A percentile compares a stretch with the other conserved stretches of the same genome.
These are phyloP conservation scores for Niebla homalea DNA, from an alignment of 495 filamentous ascomycete genomes.

Conservation along the genomic window DNA sequence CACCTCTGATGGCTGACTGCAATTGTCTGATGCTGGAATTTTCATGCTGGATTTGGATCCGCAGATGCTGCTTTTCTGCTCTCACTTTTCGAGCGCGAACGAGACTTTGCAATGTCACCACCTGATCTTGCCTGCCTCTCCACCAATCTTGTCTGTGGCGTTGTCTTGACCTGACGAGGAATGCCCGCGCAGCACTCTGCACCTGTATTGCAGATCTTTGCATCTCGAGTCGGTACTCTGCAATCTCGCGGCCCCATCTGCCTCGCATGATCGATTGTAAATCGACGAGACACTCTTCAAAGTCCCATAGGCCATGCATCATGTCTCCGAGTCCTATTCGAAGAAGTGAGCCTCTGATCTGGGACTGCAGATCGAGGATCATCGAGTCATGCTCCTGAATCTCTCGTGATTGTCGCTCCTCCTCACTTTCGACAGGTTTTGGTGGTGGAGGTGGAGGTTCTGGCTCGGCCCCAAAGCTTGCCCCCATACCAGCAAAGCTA, in stretches of 20 bases:
- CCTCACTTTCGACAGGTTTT: constrained; percentile 72
- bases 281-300: constrained; percentile 62
- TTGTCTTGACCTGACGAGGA: constrained; percentile 54
- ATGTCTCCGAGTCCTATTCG: constrained; percentile 63
- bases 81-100: constrained; percentile 67
- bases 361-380: constrained; percentile 71
- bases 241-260: constrained; percentile 61
- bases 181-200: constrained; percentile 71
- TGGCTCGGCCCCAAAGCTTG: constrained; percentile 78
- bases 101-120: constrained; percentile 73
- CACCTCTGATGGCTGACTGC: constrained; percentile 49
- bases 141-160: constrained; percentile 49
- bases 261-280: constrained; percentile 78
- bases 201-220: constrained; percentile 57
- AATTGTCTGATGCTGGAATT: constrained; percentile 43
- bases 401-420: constrained; percentile 78
- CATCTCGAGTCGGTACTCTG: constrained; percentile 69
- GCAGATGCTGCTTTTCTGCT: constrained; percentile 49
- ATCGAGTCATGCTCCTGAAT: constrained; percentile 57
- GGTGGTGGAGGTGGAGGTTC: constrained; percentile 46
- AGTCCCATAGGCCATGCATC: constrained; percentile 88
- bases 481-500: constrained; percentile 92
- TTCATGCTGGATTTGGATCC: constrained; percentile 44
- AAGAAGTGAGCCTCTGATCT: constrained; percentile 68
- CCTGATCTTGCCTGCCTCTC: constrained; percentile 53